Conservation (phyloP, 257 asterid genomes). For the Solanum bulbocastanum region DNA sequence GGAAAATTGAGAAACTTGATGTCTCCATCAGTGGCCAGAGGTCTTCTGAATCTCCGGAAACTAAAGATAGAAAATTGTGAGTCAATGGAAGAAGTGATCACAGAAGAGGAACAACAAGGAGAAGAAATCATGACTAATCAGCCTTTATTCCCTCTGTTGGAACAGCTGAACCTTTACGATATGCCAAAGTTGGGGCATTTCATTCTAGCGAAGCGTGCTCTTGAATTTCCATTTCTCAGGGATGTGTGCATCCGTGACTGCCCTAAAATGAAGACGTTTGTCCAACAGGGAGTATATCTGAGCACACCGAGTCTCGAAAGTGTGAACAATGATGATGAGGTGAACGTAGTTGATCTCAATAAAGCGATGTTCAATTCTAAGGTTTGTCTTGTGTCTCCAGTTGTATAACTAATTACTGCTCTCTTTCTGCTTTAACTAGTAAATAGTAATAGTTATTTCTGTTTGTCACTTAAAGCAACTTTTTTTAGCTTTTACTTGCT, state of each 20-base stretch:
- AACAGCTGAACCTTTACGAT: fast-evolving
- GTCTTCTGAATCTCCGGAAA: not conserved
- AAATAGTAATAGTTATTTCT: not conserved
- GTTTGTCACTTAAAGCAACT: not conserved
- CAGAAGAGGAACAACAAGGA: not conserved
- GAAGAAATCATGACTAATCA: not conserved
- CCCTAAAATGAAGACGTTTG: not conserved
- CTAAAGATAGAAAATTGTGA: fast-evolving
- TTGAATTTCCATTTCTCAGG: not conserved
- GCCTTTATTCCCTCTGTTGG: not conserved
- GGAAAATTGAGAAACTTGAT: not conserved
- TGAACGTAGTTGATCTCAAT: not conserved
- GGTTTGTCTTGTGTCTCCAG: not conserved
- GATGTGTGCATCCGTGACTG: not conserved
- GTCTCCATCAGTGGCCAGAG: not conserved
- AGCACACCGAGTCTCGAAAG: not conserved
- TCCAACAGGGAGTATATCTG: not conserved
- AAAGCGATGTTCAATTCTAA: not conserved
- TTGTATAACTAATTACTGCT: not conserved
- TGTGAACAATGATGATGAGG: not conserved
- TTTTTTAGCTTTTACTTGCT: too few relatives aligned
- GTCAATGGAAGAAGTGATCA: not conserved
- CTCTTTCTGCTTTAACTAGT: not conserved
- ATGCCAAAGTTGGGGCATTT: not conserved
- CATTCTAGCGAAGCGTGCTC: not conserved